Conservation (phyloP, 371 early-diverging fungal genomes). For the Quaeritorhiza haematococci region DNA sequence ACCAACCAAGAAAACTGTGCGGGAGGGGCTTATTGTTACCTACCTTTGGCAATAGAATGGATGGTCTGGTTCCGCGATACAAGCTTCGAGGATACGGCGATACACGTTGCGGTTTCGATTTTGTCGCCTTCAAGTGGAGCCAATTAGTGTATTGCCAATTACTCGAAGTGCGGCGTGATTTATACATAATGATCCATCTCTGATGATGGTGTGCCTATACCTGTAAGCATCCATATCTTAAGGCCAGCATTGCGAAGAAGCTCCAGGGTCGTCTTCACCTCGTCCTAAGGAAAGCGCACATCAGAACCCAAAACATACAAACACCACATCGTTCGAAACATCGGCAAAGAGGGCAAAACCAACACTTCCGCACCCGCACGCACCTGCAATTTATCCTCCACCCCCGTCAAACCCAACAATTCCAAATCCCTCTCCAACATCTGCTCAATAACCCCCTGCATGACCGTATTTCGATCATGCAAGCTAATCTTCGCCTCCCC, state of each 20-base stretch:
- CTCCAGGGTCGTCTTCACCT: constrained; percentile 90
- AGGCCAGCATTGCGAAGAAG: constrained; percentile 64
- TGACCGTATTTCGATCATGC: constrained; percentile 22
- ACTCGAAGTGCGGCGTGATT: constrained; percentile 14
- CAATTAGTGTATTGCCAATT: constrained; percentile 53
- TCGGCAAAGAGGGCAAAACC: too few relatives aligned
- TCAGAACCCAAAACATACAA: constrained; percentile 4
- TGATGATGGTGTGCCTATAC: too few relatives aligned
- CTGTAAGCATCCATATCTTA: constrained; percentile 43
- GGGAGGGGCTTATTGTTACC: constrained; percentile 6
- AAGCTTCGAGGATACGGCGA: constrained; percentile 48
- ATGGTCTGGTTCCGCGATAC: constrained; percentile 78
- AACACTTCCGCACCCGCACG: too few relatives aligned
- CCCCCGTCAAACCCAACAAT: constrained; percentile 55
- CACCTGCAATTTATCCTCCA: constrained; percentile 66
- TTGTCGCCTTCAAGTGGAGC: too few relatives aligned
- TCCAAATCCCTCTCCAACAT: constrained; percentile 38
- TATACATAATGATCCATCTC: too few relatives aligned
- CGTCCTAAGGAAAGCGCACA: constrained; percentile 48
- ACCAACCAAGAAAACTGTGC: too few relatives aligned
- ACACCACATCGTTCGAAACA: too few relatives aligned
- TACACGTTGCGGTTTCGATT: constrained; percentile 67
- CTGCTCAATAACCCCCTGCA: constrained; percentile 28
- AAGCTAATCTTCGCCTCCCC: constrained; percentile 32
- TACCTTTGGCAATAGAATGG: constrained; percentile 67